Evolutionary conservation across 192 early-diverging fungal species (phyloP).

Genomic region (Rhizophagus sp.): DNA sequence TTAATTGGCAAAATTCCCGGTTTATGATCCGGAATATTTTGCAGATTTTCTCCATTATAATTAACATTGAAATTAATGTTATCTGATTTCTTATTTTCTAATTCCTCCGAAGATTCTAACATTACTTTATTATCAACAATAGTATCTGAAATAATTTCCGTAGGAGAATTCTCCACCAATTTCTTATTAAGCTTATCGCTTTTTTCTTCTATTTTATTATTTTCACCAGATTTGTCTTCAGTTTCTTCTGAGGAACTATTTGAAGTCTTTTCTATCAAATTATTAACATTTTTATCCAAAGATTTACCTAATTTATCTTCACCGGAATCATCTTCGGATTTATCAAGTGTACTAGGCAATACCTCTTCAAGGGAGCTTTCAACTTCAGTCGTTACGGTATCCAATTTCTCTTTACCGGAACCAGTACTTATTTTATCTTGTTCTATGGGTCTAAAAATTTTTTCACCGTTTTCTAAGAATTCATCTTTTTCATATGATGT

Average conservation of each 20-base stretch:
- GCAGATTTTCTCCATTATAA: neutral
- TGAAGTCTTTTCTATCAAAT: neutral
- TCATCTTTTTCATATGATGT: constrained; percentile 6
- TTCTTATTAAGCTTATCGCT: neutral
- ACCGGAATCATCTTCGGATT: neutral
- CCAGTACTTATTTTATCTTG: neutral
- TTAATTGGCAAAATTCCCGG: neutral
- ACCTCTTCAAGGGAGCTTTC: neutral
- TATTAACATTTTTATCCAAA: neutral
- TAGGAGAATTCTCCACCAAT: neutral
- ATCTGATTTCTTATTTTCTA: neutral
- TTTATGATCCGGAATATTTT: neutral
- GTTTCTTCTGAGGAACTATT: neutral
- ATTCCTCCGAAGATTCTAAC: neutral
- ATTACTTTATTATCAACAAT: neutral
- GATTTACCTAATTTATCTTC: neutral
- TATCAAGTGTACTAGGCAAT: neutral
- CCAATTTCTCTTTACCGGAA: neutral
- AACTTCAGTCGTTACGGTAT: neutral
- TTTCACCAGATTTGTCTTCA: constrained; percentile 3
- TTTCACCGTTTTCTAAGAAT: neutral
- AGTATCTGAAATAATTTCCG: neutral
- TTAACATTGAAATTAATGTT: neutral
- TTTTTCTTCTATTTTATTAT: neutral
- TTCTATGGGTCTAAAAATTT: neutral